Conservation (phyloP, 345 rosid species). For the Gossypium longicalyx region DNA sequence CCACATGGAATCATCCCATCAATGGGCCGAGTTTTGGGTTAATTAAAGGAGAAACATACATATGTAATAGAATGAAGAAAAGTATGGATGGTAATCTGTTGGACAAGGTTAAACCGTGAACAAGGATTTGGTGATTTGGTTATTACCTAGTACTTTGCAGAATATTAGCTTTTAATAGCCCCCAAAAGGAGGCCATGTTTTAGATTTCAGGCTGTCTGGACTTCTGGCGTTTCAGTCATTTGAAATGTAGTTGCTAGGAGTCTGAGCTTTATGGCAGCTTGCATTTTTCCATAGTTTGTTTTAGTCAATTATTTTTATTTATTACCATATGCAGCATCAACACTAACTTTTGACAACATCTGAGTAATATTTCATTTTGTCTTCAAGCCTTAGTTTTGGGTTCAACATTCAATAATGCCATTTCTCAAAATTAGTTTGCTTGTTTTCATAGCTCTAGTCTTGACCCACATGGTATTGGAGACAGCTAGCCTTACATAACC, state of each 20-base stretch:
- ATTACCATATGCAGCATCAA: neutral
- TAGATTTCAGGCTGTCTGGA: neutral
- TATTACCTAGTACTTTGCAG: neutral
- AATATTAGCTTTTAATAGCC: neutral
- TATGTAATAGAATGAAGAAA: neutral
- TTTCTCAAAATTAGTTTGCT: slow-evolving; percentile 4
- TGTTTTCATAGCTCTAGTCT: slow-evolving; percentile 8
- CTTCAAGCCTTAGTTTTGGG: slow-evolving; percentile 5
- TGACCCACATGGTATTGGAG: slow-evolving; percentile 1
- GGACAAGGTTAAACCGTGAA: neutral
- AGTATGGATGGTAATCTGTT: neutral
- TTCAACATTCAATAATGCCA: neutral
- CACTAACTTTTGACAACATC: neutral
- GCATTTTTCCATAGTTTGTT: neutral
- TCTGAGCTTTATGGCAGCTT: neutral
- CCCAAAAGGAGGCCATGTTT: neutral
- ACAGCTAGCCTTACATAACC: slow-evolving; percentile 8
- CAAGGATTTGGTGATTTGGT: neutral
- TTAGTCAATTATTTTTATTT: neutral
- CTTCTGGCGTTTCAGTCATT: neutral
- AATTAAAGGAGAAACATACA: neutral
- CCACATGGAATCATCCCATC: neutral
- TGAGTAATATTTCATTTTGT: neutral
- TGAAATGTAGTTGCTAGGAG: neutral
- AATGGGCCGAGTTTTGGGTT: neutral